Conservation (phyloP, 352 stramenopile genomes). For the Pythium dissotocum region DNA sequence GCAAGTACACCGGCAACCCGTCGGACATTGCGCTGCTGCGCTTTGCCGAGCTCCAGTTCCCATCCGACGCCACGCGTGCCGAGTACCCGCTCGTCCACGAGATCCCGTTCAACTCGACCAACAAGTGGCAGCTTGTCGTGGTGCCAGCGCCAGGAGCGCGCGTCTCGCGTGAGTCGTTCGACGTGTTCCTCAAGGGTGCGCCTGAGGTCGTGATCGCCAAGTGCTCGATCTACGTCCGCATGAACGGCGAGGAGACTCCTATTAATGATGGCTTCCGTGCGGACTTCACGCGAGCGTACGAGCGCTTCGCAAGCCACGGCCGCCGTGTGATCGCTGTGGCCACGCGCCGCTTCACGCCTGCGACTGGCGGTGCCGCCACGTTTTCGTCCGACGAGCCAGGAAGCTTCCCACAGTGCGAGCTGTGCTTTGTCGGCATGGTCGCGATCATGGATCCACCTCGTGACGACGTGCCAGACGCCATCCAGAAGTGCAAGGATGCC, state of each 20-base stretch:
- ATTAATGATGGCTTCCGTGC: conserved; percentile 41
- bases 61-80: conserved; percentile 33
- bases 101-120: conserved; percentile 70
- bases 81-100: conserved; percentile 53
- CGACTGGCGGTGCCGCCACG: background rate
- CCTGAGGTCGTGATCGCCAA: conserved; percentile 90
- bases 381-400: conserved; percentile 36
- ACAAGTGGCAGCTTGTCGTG: conserved; percentile 66
- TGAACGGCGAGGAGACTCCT: conserved; percentile 47
- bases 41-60: conserved; percentile 43
- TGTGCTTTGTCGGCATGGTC: conserved; percentile 89
- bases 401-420: conserved; percentile 37
- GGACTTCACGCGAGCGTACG: conserved; percentile 55
- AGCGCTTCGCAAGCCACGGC: conserved; percentile 44
- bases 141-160: conserved; percentile 32
- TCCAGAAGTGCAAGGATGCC: conserved; percentile 76
- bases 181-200: conserved; percentile 92
- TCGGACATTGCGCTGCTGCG: conserved; percentile 55
- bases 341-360: conserved; percentile 35
- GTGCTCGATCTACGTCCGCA: conserved; percentile 69
- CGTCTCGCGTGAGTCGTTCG: conserved; percentile 26
- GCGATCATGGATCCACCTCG: conserved; percentile 93
- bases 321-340: conserved; percentile 48
- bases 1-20: conserved; percentile 50
- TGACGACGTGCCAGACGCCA: conserved; percentile 69